A percentile compares a stretch with the other conserved stretches of the same genome.
Evolutionary conservation across 1,284 basidiomycete genomes (phyloP).

Genomic region (Cryptococcus wingfieldii): DNA sequence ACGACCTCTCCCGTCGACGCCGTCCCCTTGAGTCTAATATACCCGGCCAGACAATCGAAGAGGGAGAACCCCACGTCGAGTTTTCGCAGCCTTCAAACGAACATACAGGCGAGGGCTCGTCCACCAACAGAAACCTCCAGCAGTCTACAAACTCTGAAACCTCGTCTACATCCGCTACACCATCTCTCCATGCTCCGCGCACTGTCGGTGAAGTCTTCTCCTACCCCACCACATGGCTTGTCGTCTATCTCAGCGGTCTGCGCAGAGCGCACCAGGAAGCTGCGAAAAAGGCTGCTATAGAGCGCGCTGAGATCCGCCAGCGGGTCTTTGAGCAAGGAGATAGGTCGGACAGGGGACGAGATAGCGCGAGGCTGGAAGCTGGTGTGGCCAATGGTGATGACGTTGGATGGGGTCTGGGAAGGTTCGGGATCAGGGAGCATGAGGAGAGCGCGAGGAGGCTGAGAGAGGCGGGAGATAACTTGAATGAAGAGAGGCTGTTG

Average conservation of each 20-base stretch:
- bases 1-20: constrained; percentile 2
- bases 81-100: constrained; percentile 3
- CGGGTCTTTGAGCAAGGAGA: constrained; percentile 27
- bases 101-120: constrained; percentile 5
- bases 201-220: constrained; percentile 34
- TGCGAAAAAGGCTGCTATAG: constrained; percentile 37
- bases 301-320: constrained; percentile 37
- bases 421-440: constrained; percentile 58
- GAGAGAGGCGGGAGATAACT: constrained; percentile 35
- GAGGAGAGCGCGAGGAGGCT: constrained; percentile 43
- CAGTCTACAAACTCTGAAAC: constrained; percentile 40
- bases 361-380: constrained; percentile 2
- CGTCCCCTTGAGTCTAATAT: neutral
- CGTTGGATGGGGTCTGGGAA: constrained; percentile 66
- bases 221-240: constrained; percentile 42
- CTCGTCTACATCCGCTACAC: constrained; percentile 43
- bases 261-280: constrained; percentile 48
- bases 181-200: constrained; percentile 36
- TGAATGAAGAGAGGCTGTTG: constrained; percentile 28
- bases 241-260: constrained; percentile 42
- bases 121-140: neutral
- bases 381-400: constrained; percentile 46
- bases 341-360: constrained; percentile 1
- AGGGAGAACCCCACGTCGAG: constrained; percentile 9
- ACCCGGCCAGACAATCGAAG: neutral